Conservation (phyloP, 345 rosid genomes). For the Dimocarpus longan region DNA sequence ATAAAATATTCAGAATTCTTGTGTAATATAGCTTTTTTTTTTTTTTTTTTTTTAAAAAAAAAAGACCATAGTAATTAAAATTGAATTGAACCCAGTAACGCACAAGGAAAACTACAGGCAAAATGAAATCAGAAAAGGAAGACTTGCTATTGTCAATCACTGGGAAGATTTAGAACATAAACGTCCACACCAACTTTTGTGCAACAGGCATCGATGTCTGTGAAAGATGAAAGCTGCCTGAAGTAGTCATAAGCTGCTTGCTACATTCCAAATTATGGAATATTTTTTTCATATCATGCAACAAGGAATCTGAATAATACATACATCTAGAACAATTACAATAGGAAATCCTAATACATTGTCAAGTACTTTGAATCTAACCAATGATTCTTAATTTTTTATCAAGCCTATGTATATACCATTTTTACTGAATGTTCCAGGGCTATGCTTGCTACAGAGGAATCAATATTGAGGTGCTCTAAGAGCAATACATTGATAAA, state of each 20-base stretch:
- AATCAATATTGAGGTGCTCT: background rate
- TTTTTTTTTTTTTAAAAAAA: too few relatives aligned
- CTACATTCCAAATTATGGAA: background rate
- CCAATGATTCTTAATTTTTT: background rate
- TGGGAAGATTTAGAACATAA: background rate
- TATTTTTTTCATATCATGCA: background rate
- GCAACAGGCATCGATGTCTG: background rate
- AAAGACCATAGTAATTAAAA: too few relatives aligned
- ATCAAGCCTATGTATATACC: slow-evolving; percentile 10
- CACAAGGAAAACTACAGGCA: background rate
- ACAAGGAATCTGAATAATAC: background rate
- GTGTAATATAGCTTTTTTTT: too few relatives aligned
- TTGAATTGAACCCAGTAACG: too few relatives aligned
- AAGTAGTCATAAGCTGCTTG: background rate
- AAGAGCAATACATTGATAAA: background rate
- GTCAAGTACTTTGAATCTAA: background rate
- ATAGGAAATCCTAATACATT: background rate
- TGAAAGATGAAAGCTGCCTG: background rate
- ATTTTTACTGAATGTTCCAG: background rate
- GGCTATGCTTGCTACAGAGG: background rate
- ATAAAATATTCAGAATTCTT: too few relatives aligned
- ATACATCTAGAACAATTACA: background rate
- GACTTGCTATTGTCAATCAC: background rate
- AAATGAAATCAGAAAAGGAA: background rate
- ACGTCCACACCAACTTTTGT: background rate